These are phyloP conservation scores for Beta macrorhiza DNA, from an alignment of 179 eudicot species.

Conservation along the genomic window DNA sequence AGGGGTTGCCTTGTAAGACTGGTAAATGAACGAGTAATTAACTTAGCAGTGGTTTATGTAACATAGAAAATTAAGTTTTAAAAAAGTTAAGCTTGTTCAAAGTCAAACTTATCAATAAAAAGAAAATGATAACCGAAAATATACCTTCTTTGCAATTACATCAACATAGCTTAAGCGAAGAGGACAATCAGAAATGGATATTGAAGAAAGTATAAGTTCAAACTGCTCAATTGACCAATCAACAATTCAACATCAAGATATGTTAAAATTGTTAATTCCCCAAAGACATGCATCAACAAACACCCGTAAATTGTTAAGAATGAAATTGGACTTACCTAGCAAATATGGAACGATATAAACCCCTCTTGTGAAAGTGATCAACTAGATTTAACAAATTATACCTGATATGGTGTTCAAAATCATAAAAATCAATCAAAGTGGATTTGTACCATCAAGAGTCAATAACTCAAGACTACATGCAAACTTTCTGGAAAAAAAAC, in stretches of 20 bases:
- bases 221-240: background rate
- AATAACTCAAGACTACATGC: background rate
- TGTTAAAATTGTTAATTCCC: too few relatives aligned
- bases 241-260: background rate
- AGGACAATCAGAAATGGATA: too few relatives aligned
- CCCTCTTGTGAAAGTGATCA: conserved; percentile 85
- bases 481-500: background rate
- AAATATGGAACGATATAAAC: conserved; percentile 77
- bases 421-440: conserved; percentile 14
- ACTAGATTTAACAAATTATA: conserved; percentile 75
- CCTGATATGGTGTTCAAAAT: conserved; percentile 40
- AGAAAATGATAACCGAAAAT: background rate
- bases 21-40: background rate
- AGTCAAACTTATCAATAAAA: background rate
- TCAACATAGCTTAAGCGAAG: background rate
- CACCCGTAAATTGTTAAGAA: background rate
- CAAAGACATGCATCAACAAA: background rate
- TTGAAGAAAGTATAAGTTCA: background rate
- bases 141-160: background rate
- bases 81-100: background rate
- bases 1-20: background rate
- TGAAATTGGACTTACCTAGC: conserved; percentile 47
- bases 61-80: background rate
- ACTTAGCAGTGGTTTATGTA: background rate
- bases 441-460: background rate